Conservation (phyloP, 202 grass and related monocot species). For the Carex arenaria region DNA sequence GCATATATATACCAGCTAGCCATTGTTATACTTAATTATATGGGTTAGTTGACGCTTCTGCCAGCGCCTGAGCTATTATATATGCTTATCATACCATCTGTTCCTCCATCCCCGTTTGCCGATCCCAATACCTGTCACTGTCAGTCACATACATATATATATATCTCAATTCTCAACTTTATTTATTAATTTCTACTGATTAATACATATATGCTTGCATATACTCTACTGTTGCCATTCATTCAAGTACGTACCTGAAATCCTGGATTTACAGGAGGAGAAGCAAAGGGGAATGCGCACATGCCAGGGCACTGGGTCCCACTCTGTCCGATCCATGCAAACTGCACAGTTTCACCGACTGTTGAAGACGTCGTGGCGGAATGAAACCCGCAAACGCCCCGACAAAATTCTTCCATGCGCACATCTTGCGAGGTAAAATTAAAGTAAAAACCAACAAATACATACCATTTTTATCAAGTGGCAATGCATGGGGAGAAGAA, state of each 20-base stretch:
- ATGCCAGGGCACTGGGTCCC: conserved; percentile 62
- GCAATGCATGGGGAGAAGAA: no score
- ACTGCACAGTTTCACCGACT: conserved; percentile 69
- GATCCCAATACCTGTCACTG: conserved; percentile 44
- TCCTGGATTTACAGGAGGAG: conserved; percentile 19
- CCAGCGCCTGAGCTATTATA: conserved; percentile 68
- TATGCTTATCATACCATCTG: conserved; percentile 81
- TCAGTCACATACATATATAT: no score
- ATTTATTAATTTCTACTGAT: no score
- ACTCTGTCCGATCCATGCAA: conserved; percentile 79
- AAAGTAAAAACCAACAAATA: no score
- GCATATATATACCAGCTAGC: conserved; percentile 92
- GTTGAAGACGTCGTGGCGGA: conserved; percentile 71
- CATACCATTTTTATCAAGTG: no score
- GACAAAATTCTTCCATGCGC: conserved; percentile 66
- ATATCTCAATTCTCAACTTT: no score
- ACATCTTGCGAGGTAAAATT: conserved; percentile 83
- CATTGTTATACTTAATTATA: conserved; percentile 66
- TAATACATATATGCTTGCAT: no score
- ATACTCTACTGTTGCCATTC: background rate
- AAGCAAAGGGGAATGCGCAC: conserved; percentile 73
- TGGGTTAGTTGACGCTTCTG: conserved; percentile 63
- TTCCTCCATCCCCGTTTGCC: conserved; percentile 56
- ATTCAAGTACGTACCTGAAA: conserved; percentile 14
- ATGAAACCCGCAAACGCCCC: conserved; percentile 80